Base-by-base conservation (phyloP, 2,329 filamentous ascomycete species). In the Didymella segeticola region DNA sequence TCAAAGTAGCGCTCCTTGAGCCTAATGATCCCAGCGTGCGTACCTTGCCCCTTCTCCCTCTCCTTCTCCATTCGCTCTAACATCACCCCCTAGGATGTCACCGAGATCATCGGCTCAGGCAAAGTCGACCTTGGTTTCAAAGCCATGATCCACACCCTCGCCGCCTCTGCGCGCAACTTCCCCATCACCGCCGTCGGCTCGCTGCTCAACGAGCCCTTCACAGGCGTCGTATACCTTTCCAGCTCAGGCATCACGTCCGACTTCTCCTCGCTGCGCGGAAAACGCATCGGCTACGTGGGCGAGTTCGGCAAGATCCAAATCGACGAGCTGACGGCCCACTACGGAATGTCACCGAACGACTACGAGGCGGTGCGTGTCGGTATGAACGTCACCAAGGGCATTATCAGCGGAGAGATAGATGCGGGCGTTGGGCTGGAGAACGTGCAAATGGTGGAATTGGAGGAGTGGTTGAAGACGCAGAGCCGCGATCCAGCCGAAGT, bases 301-400 rank as follows among this genome's bases (percentile, higher is more conserved):
- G 89, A 91, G 72, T 91, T 91, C 60, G 89, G 89, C 75, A 92
- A 86, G 73, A 91, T 91, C 71, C 89, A 91, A 77, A 91, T 92
- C 62, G 89, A 92, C 71, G 89, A 92, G 71, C 83, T 92, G 57
- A 91, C 89, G 42, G 86, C 86, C 38, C 84, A 91, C 81, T 91
- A 91, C 71, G 88, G 87, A 70, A 90, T 91, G 85, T 81, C 83
- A 1, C 84, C 88, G 0, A 75, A 79, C 5, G 88, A 91, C 77
- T 91, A 92, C 80, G 89, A 86, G 1, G 88, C 89, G 29, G 82
- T 92, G 7, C 87, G 89, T 53, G 91, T 89, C 70, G 89, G 89
- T 58, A 92, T 91, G 89, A 91, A 92, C 73, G 87, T 92, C 42
- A 86, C 86, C 72, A 88, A 88, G 72, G 88, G 88, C 64, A 90